Evolutionary conservation across 1,284 basidiomycete species (phyloP).

Genomic region (Puccinia novopanici): DNA sequence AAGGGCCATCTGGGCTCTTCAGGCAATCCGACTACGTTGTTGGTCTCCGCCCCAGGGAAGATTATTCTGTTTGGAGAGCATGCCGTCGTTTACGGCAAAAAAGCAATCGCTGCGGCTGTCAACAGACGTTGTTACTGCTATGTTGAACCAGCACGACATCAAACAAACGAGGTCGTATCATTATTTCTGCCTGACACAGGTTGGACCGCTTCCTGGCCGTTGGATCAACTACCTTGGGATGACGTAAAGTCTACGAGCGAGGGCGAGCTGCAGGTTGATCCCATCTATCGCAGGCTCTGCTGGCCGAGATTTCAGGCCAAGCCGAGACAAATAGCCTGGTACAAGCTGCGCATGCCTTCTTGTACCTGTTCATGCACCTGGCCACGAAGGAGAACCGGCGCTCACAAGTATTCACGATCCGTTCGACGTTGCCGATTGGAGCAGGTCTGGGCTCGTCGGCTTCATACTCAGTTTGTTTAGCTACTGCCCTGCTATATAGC

Average conservation of each 20-base stretch:
- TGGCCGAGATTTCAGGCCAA: slow-evolving; percentile 23
- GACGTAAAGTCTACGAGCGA: slow-evolving; percentile 58
- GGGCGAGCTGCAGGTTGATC: slow-evolving; percentile 46
- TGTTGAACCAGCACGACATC: slow-evolving; percentile 67
- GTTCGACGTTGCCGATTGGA: slow-evolving; percentile 95
- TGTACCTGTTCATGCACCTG: slow-evolving; percentile 90
- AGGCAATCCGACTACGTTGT: slow-evolving; percentile 62
- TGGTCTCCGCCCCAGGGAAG: slow-evolving; percentile 94
- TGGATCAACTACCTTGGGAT: slow-evolving; percentile 80
- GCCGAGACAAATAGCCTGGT: slow-evolving; percentile 61
- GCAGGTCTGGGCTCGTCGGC: slow-evolving; percentile 97
- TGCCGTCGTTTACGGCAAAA: slow-evolving; percentile 95
- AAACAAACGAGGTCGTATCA: slow-evolving; percentile 69
- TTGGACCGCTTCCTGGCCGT: slow-evolving; percentile 78
- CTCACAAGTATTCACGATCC: slow-evolving; percentile 75
- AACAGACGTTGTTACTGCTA: slow-evolving; percentile 93
- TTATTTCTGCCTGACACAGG: slow-evolving; percentile 80
- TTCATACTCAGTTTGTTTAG: slow-evolving; percentile 84
- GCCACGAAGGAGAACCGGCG: slow-evolving; percentile 67
- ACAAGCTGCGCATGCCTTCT: slow-evolving; percentile 76
- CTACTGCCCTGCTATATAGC: slow-evolving; percentile 72
- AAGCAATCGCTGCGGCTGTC: slow-evolving; percentile 90
- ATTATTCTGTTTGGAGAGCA: slow-evolving; percentile 99
- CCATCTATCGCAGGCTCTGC: slow-evolving; percentile 45
- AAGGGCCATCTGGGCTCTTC: not conserved